phyloP scores from a whole-genome alignment of 2,329 filamentous ascomycete genomes.

The Alternaria dauci region DNA sequence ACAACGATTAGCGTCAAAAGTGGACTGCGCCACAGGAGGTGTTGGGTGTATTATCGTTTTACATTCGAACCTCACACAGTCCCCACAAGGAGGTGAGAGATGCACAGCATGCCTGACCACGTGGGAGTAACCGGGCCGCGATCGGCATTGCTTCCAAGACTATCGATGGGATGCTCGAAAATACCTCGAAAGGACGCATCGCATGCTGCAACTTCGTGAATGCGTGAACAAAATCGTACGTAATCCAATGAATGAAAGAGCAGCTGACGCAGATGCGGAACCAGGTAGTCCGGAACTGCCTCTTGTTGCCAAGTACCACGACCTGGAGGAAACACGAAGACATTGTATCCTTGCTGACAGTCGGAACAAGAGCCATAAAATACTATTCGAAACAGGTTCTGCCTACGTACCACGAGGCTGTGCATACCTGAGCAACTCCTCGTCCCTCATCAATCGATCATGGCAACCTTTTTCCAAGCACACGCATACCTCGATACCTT shows the following conservation, averaged over 20 bases:
- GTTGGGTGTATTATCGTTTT: background rate
- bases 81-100: background rate
- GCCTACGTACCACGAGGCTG: slow-evolving; percentile 6
- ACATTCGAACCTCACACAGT: background rate
- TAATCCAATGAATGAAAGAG: background rate
- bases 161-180: background rate
- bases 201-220: background rate
- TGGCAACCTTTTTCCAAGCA: slow-evolving; percentile 21
- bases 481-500: slow-evolving; percentile 31
- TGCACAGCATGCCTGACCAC: background rate
- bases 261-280: background rate
- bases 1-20: background rate
- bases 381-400: background rate
- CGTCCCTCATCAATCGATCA: slow-evolving; percentile 24
- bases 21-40: background rate
- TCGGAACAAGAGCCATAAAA: background rate
- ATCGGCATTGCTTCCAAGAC: background rate
- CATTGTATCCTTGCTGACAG: background rate
- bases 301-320: background rate
- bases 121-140: background rate
- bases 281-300: background rate
- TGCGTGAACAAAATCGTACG: background rate
- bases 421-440: slow-evolving; percentile 15
- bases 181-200: background rate
- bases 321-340: background rate